Base-by-base conservation (phyloP, 345 rosid species). In the Atalantia buxifolia region DNA sequence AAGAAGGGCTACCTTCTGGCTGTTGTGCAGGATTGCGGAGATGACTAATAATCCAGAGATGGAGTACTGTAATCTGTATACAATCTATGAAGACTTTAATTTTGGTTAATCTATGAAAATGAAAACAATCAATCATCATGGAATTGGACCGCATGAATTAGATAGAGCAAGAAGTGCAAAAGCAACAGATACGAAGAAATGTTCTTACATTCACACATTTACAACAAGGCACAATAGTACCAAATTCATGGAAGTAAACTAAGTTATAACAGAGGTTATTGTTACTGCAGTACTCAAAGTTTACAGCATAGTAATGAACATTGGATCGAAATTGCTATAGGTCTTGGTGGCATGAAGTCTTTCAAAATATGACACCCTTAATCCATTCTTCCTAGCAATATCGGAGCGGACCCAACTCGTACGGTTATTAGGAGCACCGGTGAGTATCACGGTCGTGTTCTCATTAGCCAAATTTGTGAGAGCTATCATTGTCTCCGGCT, bases 401-500 rank as follows among this genome's bases (percentile, higher is more conserved):
- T 79, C 48, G 24, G 87, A 75, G 0, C 87, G 87, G 9, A 87
- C 81, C 76, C 77, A 60, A 28, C 66, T 53, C 27, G 88, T 24
- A 31, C 22, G 25, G 65, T 77, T 71, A 24, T 61, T 61, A 4
- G 80, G 78, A 33, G 77, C 56, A 66, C 88, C 85, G 2, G 83
- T 79, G 14, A 83, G 81, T 33, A 86, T 24, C 12, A 86, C 75
- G 2, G 63, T 42, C 2, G 86, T 83, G 6, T 61, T 27, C 61
- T 83, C 79, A 35, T 45, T 45, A 14, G 81, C 84, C 22, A 86
- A 76, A 69, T 84, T 82, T 53, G 81, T 83, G 50, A 86, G 60
- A 14, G 89, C 55, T 57, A 86, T 80, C 81, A 84, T 76, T 28
- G 77, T 77, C 79, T 84, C 85, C 5, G 89, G 89, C 61, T 86